A percentile compares a stretch with the other conserved stretches of the same genome.
phyloP scores from a whole-genome alignment of 306 rosid genomes.

The Rosa multiflora region DNA sequence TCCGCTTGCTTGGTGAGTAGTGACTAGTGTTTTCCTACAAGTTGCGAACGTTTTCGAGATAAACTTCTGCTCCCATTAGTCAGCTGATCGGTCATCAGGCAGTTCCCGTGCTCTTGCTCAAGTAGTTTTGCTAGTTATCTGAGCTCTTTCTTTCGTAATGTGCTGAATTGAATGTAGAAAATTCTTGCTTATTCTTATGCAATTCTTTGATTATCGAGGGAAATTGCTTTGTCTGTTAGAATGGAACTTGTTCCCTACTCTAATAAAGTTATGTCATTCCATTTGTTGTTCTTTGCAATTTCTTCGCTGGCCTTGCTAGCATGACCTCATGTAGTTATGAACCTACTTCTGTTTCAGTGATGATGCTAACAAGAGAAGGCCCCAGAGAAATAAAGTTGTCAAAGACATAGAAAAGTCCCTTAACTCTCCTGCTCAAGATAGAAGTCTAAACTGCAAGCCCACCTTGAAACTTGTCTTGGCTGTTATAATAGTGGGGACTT shows the following conservation, averaged over 20 bases:
- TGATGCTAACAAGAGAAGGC: constrained; percentile 61
- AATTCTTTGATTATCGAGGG: background rate
- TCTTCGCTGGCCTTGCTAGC: constrained; percentile 13
- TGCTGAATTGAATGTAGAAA: constrained; percentile 4
- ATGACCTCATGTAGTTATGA: constrained; percentile 9
- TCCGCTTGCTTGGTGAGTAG: background rate
- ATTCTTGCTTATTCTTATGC: background rate
- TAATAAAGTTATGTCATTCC: background rate
- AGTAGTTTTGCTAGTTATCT: background rate
- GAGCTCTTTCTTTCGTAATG: background rate
- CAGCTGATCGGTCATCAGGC: background rate
- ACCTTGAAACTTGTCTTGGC: constrained; percentile 63
- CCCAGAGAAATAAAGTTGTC: constrained; percentile 61
- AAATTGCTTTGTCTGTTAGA: background rate
- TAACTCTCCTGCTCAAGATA: constrained; percentile 30
- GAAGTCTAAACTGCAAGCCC: constrained; percentile 58
- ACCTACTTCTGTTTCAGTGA: constrained; percentile 58
- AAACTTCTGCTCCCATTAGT: background rate
- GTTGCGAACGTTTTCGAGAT: background rate
- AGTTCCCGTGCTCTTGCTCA: background rate
- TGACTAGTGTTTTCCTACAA: background rate
- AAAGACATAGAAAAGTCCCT: constrained; percentile 62
- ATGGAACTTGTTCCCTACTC: background rate
- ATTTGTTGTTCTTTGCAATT: constrained; percentile 19
- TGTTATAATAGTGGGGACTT: constrained; percentile 59